phyloP scores from a whole-genome alignment of 257 asterid genomes.

The Cynanchum wilfordii region DNA sequence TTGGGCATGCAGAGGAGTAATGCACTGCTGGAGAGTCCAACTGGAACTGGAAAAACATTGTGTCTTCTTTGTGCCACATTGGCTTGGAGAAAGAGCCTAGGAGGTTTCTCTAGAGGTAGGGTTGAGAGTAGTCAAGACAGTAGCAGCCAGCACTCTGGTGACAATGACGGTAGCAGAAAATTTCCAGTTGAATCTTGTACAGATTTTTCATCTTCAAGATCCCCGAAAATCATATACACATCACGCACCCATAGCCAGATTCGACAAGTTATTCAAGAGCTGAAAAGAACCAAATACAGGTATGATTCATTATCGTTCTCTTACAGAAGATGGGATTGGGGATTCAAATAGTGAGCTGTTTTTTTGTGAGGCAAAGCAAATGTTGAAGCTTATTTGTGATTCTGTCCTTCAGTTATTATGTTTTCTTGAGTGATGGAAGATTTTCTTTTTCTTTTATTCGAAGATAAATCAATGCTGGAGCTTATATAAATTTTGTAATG shows the following conservation, averaged over 20 bases:
- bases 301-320: slow-evolving; percentile 26
- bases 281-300: slow-evolving; percentile 92
- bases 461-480: slow-evolving; percentile 9
- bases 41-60: slow-evolving; percentile 96
- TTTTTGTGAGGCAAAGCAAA: not conserved
- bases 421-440: not conserved
- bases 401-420: not conserved
- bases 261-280: slow-evolving; percentile 88
- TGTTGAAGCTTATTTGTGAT: not conserved
- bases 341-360: no score
- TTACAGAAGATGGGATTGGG: not conserved
- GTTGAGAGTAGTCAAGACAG: slow-evolving; percentile 30
- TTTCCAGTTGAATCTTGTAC: slow-evolving; percentile 30
- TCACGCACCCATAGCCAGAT: slow-evolving; percentile 99
- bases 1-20: slow-evolving; percentile 54
- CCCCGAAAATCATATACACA: slow-evolving; percentile 72
- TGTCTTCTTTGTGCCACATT: slow-evolving; percentile 93
- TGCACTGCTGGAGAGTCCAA: slow-evolving; percentile 95
- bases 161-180: slow-evolving; percentile 48
- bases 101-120: slow-evolving; percentile 64
- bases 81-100: slow-evolving; percentile 96
- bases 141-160: slow-evolving; percentile 46
- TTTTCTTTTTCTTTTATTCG: not conserved
- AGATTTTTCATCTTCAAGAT: slow-evolving; percentile 47
- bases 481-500: not conserved